phyloP scores from a whole-genome alignment of 2,329 filamentous ascomycete genomes.

The Exophiala xenobiotica region DNA sequence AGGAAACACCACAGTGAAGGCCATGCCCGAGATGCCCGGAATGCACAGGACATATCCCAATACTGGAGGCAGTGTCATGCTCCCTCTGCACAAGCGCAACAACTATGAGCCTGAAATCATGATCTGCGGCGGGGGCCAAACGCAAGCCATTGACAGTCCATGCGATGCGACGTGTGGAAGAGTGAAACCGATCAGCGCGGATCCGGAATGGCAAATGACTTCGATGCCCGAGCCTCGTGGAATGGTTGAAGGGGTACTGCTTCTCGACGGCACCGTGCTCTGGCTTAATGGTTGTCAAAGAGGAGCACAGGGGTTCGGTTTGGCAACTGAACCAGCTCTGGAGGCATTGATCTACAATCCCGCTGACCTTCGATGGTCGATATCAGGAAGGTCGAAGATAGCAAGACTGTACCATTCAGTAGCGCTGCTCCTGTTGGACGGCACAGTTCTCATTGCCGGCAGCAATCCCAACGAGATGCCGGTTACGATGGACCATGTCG shows the following conservation, averaged over 20 bases:
- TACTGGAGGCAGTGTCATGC: slow-evolving; percentile 58
- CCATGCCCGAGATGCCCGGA: slow-evolving; percentile 54
- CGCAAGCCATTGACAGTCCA: slow-evolving; percentile 59
- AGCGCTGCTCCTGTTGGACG: slow-evolving; percentile 59
- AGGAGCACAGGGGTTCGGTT: slow-evolving; percentile 61
- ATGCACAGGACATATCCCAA: slow-evolving; percentile 61
- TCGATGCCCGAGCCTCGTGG: slow-evolving; percentile 56
- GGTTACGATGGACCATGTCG: slow-evolving; percentile 42
- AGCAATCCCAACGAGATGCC: slow-evolving; percentile 63
- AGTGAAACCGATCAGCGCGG: slow-evolving; percentile 51
- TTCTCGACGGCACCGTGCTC: slow-evolving; percentile 60
- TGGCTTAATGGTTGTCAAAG: slow-evolving; percentile 60
- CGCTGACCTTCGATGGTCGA: slow-evolving; percentile 51
- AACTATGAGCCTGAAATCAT: slow-evolving; percentile 55
- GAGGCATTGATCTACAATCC: slow-evolving; percentile 61
- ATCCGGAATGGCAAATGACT: slow-evolving; percentile 58
- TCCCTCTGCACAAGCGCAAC: slow-evolving; percentile 54
- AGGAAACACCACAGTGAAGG: slow-evolving; percentile 46
- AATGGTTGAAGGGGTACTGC: slow-evolving; percentile 61
- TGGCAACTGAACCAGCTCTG: slow-evolving; percentile 54
- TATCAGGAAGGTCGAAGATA: slow-evolving; percentile 43
- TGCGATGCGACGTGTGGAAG: slow-evolving; percentile 60
- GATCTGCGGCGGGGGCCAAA: slow-evolving; percentile 60
- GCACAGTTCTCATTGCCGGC: slow-evolving; percentile 59
- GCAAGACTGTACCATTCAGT: slow-evolving; percentile 62